Conservation (phyloP, 345 rosid species). For the Turritis glabra region DNA sequence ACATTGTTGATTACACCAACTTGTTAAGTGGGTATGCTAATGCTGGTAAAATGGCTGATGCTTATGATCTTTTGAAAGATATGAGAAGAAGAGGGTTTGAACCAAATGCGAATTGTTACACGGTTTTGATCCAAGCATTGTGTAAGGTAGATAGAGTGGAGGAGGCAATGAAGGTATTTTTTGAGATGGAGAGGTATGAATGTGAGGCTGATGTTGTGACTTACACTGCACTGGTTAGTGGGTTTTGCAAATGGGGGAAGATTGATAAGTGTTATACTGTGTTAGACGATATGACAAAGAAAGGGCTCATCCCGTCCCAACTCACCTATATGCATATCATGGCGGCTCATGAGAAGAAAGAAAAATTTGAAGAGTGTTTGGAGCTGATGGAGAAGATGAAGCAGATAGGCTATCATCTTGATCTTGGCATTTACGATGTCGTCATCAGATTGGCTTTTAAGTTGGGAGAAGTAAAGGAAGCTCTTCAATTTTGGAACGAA, state of each 20-base stretch:
- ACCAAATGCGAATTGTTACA: conserved; percentile 67
- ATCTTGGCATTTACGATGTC: conserved; percentile 57
- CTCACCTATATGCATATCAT: conserved; percentile 71
- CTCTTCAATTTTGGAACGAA: conserved; percentile 64
- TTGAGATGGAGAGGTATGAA: conserved; percentile 73
- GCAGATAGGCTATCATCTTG: conserved; percentile 56
- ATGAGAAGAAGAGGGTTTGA: conserved; percentile 69
- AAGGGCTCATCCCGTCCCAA: conserved; percentile 57
- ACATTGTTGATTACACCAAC: conserved; percentile 72
- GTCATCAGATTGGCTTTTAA: conserved; percentile 79
- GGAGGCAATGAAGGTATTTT: conserved; percentile 69
- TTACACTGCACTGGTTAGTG: conserved; percentile 69
- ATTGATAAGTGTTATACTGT: conserved; percentile 59
- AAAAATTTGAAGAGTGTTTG: conserved; percentile 66
- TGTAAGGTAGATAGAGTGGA: conserved; percentile 69
- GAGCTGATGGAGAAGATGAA: conserved; percentile 64
- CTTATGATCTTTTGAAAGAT: conserved; percentile 71
- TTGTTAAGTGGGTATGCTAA: conserved; percentile 66
- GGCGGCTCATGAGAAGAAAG: conserved; percentile 80
- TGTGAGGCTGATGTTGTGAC: conserved; percentile 77
- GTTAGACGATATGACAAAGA: conserved; percentile 61
- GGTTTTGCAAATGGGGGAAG: conserved; percentile 79
- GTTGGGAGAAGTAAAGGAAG: conserved; percentile 70
- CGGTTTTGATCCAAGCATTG: conserved; percentile 72
- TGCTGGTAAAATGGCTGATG: conserved; percentile 73